Base-by-base conservation (phyloP, 2,329 filamentous ascomycete species). In the Aureobasidium namibiae region DNA sequence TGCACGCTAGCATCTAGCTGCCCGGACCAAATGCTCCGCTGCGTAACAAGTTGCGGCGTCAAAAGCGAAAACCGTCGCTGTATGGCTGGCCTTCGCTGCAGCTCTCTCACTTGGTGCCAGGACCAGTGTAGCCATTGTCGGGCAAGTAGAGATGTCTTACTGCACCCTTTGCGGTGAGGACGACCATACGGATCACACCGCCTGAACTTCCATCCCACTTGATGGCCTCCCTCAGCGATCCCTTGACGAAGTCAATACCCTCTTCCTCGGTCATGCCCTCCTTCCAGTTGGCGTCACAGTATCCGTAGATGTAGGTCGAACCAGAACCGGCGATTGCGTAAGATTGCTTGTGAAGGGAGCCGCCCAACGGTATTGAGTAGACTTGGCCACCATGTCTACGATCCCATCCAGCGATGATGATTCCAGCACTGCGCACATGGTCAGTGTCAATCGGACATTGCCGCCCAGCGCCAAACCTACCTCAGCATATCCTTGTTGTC, bases 181-280 rank as follows among this genome's bases (percentile, higher is more conserved):
- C 94, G 63, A 97, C 92, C 89, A 99, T 90, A 67, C 94, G 86
- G 70, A 99, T 99, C 62, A 99, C 94, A 78, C 94, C 94, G 65
- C 94, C 94, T 3, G 94, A 97, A 79, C 92, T 96, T 64, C 94
- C 94, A 73, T 99, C 94, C 94, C 94, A 99, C 78, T 96, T 96
- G 82, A 99, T 97, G 16, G 94, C 94, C 80, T 99, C 92, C 69
- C 84, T 80, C 71, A 99, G 79, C 33, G 94, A 87, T 49, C 86
- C 88, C 79, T 96, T 96, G 73, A 99, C 94, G 69, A 99, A 99
- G 41, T 86, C 76, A 65, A 99, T 86, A 1, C 94, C 94, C 63
- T 95, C 92, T 59, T 84, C 81, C 80, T 97, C 90, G 56, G 88
- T 90, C 92, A 99, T 97, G 65, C 85, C 85, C 76, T 97, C 94